Conservation (phyloP, 768 basidiomycete genomes). For the Chiua virens region DNA sequence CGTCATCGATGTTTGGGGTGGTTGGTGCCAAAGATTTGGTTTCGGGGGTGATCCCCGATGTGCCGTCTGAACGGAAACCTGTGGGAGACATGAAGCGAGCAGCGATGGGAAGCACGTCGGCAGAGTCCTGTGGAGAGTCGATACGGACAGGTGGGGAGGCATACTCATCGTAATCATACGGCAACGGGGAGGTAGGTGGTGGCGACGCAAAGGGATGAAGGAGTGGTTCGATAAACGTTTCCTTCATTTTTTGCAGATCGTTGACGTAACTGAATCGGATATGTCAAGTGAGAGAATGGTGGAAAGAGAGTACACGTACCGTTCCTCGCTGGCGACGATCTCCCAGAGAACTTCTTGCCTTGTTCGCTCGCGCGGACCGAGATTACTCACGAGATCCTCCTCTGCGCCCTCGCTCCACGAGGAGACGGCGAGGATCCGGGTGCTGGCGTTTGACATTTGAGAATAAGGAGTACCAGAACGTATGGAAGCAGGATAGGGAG, state of each 20-base stretch:
- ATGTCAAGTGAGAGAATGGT: conserved; percentile 11
- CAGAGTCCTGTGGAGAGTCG: conserved; percentile 69
- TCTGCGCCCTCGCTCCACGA: conserved; percentile 96
- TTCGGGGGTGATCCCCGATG: conserved; percentile 39
- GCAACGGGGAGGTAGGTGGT: conserved; percentile 43
- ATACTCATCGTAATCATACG: conserved; percentile 72
- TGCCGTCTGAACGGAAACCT: conserved; percentile 47
- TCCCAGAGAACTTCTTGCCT: conserved; percentile 96
- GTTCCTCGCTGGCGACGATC: conserved; percentile 94
- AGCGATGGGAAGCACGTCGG: conserved; percentile 82
- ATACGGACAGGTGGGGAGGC: conserved; percentile 35
- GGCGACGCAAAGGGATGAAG: conserved; percentile 72
- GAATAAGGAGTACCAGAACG: conserved; percentile 84
- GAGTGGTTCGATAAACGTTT: conserved; percentile 87
- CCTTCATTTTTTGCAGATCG: conserved; percentile 89
- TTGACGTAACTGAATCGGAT: conserved; percentile 75
- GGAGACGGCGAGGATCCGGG: conserved; percentile 70
- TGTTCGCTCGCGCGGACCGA: conserved; percentile 92
- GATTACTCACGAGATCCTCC: conserved; percentile 88
- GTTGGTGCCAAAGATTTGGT: conserved; percentile 48
- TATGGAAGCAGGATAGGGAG: conserved; percentile 68
- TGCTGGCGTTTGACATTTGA: conserved; percentile 68
- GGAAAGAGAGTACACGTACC: conserved; percentile 46
- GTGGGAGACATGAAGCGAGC: conserved; percentile 84
- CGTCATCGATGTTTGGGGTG: conserved; percentile 67